A percentile compares a stretch with the other conserved stretches of the same genome.
Evolutionary conservation across 2,329 filamentous ascomycete species (phyloP).

Genomic region (Colletotrichum tropicicola): DNA sequence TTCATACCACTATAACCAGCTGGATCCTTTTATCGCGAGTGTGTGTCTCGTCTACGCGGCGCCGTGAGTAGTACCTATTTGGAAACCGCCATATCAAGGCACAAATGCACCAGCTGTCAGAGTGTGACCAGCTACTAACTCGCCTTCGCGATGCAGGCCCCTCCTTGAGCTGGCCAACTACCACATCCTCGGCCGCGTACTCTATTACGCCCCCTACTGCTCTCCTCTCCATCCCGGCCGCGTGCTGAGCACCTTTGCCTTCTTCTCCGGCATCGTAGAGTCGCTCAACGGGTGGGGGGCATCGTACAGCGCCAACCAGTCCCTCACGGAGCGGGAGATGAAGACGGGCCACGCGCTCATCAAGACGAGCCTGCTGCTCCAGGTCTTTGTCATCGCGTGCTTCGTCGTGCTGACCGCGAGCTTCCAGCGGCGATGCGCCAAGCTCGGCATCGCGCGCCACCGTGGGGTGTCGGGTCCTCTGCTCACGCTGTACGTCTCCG

Average conservation of each 20-base stretch:
- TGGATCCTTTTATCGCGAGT: constrained; percentile 43
- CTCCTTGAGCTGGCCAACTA: constrained; percentile 70
- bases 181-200: constrained; percentile 65
- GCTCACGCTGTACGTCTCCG: constrained; percentile 60
- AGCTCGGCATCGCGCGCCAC: constrained; percentile 43
- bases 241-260: constrained; percentile 56
- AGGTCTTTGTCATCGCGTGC: constrained; percentile 58
- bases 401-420: constrained; percentile 57
- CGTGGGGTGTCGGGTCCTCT: constrained; percentile 46
- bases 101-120: no score
- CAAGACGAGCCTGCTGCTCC: constrained; percentile 61
- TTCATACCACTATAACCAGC: constrained; percentile 41
- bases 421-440: constrained; percentile 57
- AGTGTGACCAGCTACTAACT: no score
- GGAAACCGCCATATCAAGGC: not conserved
- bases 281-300: constrained; percentile 58
- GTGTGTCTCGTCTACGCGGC: constrained; percentile 45
- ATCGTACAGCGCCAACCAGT: constrained; percentile 55
- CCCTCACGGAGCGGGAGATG: constrained; percentile 47
- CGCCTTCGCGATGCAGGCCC: constrained; percentile 50
- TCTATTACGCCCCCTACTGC: constrained; percentile 68
- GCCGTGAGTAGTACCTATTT: constrained; percentile 36
- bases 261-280: constrained; percentile 57
- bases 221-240: constrained; percentile 58
- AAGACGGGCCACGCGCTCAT: constrained; percentile 54